Conservation (phyloP, 2,329 filamentous ascomycete species). For the Curvularia hawaiiensis region DNA sequence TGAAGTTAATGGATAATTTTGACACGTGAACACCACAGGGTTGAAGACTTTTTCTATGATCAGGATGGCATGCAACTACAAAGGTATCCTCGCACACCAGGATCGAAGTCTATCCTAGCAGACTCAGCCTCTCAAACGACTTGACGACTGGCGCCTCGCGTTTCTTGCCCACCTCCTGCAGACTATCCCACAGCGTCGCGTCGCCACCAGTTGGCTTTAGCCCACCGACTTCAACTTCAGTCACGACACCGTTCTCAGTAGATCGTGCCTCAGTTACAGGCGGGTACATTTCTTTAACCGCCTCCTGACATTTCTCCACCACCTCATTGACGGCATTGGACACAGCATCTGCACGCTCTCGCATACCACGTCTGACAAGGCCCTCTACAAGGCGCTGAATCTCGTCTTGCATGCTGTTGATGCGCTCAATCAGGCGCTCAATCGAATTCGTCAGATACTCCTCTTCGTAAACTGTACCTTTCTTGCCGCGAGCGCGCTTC, state of each 20-base stretch:
- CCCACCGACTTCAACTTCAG: conserved; percentile 24
- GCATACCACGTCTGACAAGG: conserved; percentile 80
- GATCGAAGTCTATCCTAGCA: conserved; percentile 24
- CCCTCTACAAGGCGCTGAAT: conserved; percentile 76
- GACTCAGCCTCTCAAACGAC: conserved; percentile 52
- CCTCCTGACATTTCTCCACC: conserved; percentile 68
- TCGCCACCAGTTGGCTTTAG: conserved; percentile 50
- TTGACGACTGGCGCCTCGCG: conserved; percentile 60
- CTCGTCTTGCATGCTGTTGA: conserved; percentile 75
- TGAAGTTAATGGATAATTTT: not conserved
- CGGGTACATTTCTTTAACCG: conserved; percentile 62
- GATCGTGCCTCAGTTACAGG: not conserved
- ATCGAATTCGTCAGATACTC: conserved; percentile 94
- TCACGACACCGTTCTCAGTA: conserved; percentile 4
- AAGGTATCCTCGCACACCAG: not conserved
- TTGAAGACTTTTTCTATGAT: not conserved
- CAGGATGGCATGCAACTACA: not conserved
- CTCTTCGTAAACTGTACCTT: conserved; percentile 97
- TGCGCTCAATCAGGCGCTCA: conserved; percentile 78
- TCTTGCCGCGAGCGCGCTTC: conserved; percentile 92
- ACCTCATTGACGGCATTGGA: conserved; percentile 77
- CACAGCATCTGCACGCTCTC: conserved; percentile 80
- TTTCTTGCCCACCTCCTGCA: conserved; percentile 47
- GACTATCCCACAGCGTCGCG: conserved; percentile 53
- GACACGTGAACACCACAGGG: not conserved